A percentile compares a stretch with the other conserved stretches of the same genome.
Evolutionary conservation across 179 eudicot genomes (phyloP).

Genomic region (Silene noctiflora): DNA sequence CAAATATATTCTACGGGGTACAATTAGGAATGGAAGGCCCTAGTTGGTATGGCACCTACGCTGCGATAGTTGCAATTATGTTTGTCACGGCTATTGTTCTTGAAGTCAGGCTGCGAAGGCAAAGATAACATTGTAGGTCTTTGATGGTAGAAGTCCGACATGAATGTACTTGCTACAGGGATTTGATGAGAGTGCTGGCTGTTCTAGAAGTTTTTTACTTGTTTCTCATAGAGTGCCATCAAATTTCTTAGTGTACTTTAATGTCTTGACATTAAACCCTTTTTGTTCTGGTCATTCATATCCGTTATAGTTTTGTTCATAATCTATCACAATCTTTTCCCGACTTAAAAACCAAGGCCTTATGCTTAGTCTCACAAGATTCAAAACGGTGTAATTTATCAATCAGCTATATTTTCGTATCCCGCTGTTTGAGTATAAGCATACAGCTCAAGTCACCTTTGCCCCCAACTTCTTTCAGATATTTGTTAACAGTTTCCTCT

Average conservation of each 20-base stretch:
- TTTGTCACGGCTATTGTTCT: slow-evolving; percentile 33
- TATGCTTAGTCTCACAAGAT: no score
- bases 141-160: slow-evolving; percentile 11
- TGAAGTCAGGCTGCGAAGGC: slow-evolving; percentile 49
- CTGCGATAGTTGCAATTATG: slow-evolving; percentile 37
- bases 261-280: background rate
- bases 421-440: no score
- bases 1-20: slow-evolving; percentile 77
- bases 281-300: background rate
- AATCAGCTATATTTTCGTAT: no score
- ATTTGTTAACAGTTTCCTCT: no score
- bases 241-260: background rate
- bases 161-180: slow-evolving; percentile 6
- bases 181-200: background rate
- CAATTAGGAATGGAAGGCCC: slow-evolving; percentile 58
- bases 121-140: slow-evolving; percentile 17
- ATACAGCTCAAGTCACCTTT: no score
- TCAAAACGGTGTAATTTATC: no score
- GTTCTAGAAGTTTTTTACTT: slow-evolving; percentile 1
- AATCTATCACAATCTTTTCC: background rate
- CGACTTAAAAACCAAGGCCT: no score
- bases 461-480: no score
- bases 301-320: background rate
- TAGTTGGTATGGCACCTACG: slow-evolving; percentile 66
- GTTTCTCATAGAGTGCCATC: no score